Base-by-base conservation (phyloP, 495 filamentous ascomycete species). In the Annulohypoxylon moriforme region DNA sequence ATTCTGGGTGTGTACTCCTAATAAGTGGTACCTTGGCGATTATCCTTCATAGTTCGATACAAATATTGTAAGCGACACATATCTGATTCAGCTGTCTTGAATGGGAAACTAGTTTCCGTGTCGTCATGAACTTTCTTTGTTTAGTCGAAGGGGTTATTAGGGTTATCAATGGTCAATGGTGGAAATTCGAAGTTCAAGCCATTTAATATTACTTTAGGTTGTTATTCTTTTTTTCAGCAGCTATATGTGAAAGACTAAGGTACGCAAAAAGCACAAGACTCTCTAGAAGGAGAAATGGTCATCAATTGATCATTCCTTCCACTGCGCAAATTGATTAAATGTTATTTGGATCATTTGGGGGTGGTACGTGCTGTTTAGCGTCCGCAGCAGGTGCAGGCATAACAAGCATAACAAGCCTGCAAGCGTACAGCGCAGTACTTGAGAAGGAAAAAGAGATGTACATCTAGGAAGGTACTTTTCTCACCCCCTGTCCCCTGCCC, bases 401-500 rank as follows among this genome's bases (percentile, higher is more conserved):
- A 14, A 29, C 42, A 22, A 16, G 20, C 22, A 24, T 13, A 20
- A 47, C 16, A 47, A 6, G 18, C 42, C 6, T 47, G 13, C 36
- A 40, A 11, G 10, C 11, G 4, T 14, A 40, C 36, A 40, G 36
- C 13, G 36, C 36, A 40, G 9, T 10, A 11, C 33, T 8, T 18
- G 22, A 47, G 11, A 49, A 25, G 6, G 13, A n/a, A 29, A 24
- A 14, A 25, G 46, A 11, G 25, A 25, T 24, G 22, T 52, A 27
- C 47, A 27, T n/a, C 22, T 27, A 18, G 50, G 16, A 9, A 59
- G 27, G 49, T 53, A 62, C 65, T 57, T 64, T n/a, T 33, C 47
- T 10, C 0, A 57, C 57, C 57, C 57, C 55, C 55, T 11, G 50
- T 60, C 66, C 65, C 42, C 40, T 68, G 71, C 65, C 42, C 40